Conservation (phyloP, 176 grass and related monocot species). For the Carex kokanica region DNA sequence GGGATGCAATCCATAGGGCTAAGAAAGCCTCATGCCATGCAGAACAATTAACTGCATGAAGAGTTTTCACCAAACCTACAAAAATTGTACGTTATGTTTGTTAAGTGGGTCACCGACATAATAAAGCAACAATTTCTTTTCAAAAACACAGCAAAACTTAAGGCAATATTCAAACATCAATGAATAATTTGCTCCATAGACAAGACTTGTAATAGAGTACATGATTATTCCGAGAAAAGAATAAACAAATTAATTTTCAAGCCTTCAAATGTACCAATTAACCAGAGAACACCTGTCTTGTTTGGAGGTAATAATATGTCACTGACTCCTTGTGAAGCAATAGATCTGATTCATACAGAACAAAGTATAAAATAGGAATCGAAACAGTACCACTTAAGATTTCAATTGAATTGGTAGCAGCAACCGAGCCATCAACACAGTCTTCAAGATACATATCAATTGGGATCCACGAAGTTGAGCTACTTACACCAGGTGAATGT, state of each 20-base stretch:
- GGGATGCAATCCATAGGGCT: constrained; percentile 89
- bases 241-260: neutral
- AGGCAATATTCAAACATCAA: neutral
- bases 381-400: constrained; percentile 68
- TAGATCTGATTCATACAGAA: neutral
- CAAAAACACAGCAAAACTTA: neutral
- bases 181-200: neutral
- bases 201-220: neutral
- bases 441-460: constrained; percentile 97
- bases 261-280: neutral
- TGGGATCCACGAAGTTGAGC: constrained; percentile 77
- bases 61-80: constrained; percentile 90
- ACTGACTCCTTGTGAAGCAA: neutral
- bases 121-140: neutral
- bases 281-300: neutral
- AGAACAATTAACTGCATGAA: constrained; percentile 75
- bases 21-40: constrained; percentile 94
- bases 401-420: constrained; percentile 88
- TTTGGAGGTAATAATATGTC: neutral
- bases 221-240: neutral
- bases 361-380: constrained; percentile 11
- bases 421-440: constrained; percentile 81
- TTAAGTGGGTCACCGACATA: neutral
- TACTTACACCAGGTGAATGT: constrained; percentile 49
- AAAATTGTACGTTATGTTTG: neutral